Conservation (phyloP, 2,329 filamentous ascomycete species). For the Chaetomiaceae sp. region DNA sequence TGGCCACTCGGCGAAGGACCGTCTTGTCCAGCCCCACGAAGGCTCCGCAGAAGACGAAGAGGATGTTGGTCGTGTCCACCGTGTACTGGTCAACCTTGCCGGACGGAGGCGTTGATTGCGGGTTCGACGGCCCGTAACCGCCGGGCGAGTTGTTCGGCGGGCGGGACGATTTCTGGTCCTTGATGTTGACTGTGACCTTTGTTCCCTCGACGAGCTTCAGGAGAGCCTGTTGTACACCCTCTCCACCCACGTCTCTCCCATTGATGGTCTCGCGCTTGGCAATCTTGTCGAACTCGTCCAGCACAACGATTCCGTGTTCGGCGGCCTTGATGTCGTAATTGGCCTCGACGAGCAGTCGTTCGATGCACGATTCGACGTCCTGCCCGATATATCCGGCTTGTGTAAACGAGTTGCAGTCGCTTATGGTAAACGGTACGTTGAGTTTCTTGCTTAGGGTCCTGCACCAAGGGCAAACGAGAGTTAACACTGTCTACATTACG, state of each 20-base stretch:
- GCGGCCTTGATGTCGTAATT: conserved; percentile 82
- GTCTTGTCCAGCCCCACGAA: conserved; percentile 90
- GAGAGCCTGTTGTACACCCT: conserved; percentile 93
- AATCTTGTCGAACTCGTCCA: conserved; percentile 98
- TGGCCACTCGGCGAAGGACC: conserved; percentile 80
- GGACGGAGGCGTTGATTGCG: conserved; percentile 43
- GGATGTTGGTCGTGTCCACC: conserved; percentile 89
- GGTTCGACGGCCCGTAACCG: conserved; percentile 45
- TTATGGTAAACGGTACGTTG: conserved; percentile 93
- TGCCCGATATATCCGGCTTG: conserved; percentile 97
- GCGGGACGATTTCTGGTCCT: conserved; percentile 62
- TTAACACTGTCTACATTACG: background rate
- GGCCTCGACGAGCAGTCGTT: conserved; percentile 80
- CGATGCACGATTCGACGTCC: conserved; percentile 93
- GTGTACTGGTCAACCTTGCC: conserved; percentile 60
- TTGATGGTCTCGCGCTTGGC: conserved; percentile 82
- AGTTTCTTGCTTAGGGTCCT: conserved; percentile 87
- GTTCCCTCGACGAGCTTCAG: conserved; percentile 96
- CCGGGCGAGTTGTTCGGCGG: conserved; percentile 49
- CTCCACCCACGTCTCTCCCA: conserved; percentile 89
- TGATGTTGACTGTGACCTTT: conserved; percentile 86
- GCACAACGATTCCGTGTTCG: conserved; percentile 87
- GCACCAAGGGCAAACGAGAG: background rate
- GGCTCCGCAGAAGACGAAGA: conserved; percentile 94
- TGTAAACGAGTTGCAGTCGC: conserved; percentile 92